Evolutionary conservation across 495 filamentous ascomycete species (phyloP).

Genomic region (Hypomontagnella submonticulosa): DNA sequence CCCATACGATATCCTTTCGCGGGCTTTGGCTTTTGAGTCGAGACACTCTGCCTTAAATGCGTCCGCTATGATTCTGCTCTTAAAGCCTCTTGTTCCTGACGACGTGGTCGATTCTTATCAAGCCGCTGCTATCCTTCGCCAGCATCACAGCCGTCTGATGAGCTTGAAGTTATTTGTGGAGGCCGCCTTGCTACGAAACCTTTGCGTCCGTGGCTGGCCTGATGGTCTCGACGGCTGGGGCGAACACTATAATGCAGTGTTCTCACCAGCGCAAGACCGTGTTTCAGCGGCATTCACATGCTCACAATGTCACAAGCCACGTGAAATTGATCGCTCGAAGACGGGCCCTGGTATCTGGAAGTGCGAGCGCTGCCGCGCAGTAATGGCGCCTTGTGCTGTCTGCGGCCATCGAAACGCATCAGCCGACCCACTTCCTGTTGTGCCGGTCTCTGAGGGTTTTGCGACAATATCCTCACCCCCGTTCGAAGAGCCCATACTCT

Average conservation of each 20-base stretch:
- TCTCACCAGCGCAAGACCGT: constrained; percentile 63
- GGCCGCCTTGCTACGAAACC: constrained; percentile 74
- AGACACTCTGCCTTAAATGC: constrained; percentile 60
- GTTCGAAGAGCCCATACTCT: constrained; percentile 45
- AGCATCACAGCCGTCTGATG: constrained; percentile 73
- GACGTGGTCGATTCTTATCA: constrained; percentile 61
- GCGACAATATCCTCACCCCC: constrained; percentile 41
- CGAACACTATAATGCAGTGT: constrained; percentile 68
- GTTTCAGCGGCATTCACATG: constrained; percentile 61
- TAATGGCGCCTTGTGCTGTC: constrained; percentile 57
- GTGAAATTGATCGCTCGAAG: constrained; percentile 59
- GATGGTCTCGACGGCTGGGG: constrained; percentile 55
- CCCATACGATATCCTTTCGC: constrained; percentile 60
- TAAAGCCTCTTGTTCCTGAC: constrained; percentile 61
- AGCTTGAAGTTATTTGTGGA: constrained; percentile 72
- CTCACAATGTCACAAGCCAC: constrained; percentile 61
- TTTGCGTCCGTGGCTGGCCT: constrained; percentile 65
- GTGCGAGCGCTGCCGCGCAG: constrained; percentile 57
- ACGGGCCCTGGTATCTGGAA: constrained; percentile 56
- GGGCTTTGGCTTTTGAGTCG: constrained; percentile 59
- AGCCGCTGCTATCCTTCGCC: constrained; percentile 65
- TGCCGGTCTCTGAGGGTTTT: constrained; percentile 48
- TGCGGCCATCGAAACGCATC: constrained; percentile 55
- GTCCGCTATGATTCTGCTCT: constrained; percentile 61
- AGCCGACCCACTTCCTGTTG: constrained; percentile 25